These are phyloP conservation scores for Termitomyces sp. DNA, from an alignment of 1,284 basidiomycete genomes.

Conservation along the genomic window DNA sequence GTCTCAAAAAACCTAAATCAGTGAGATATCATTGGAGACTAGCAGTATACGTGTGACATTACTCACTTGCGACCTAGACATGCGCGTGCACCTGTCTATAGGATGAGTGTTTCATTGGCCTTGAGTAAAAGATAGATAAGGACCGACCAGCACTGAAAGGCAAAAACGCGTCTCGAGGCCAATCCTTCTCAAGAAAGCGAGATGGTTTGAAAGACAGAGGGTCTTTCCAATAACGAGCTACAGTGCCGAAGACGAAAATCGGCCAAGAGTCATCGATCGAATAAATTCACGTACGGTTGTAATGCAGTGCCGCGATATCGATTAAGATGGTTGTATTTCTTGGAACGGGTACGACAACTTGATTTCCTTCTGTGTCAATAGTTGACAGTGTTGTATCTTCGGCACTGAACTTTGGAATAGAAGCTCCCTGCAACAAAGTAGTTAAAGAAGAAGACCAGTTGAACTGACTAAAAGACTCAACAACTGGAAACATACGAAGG, in stretches of 20 bases:
- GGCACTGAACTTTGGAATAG: conserved; percentile 44
- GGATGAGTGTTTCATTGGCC: not conserved
- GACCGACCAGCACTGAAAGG: conserved; percentile 32
- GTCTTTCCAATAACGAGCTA: conserved; percentile 21
- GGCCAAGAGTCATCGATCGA: not conserved
- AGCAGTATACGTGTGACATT: not conserved
- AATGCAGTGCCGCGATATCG: conserved; percentile 36
- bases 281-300: conserved; percentile 18
- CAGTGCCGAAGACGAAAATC: not conserved
- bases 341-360: conserved; percentile 36
- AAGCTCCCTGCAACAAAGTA: conserved; percentile 27
- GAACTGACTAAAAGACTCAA: conserved; percentile 25
- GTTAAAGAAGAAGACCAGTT: not conserved
- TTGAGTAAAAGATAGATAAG: not conserved
- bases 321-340: conserved; percentile 37
- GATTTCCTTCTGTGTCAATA: conserved; percentile 32
- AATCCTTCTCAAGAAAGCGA: conserved; percentile 17
- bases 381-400: conserved; percentile 40
- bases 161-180: conserved; percentile 21
- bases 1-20: conserved; percentile 38
- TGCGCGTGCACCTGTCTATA: conserved; percentile 32
- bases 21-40: not conserved
- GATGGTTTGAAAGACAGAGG: conserved; percentile 17
- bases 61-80: conserved; percentile 50
- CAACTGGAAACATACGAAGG: conserved; percentile 54